Base-by-base conservation (phyloP, 306 rosid genomes). In the Arachis stenosperma region DNA sequence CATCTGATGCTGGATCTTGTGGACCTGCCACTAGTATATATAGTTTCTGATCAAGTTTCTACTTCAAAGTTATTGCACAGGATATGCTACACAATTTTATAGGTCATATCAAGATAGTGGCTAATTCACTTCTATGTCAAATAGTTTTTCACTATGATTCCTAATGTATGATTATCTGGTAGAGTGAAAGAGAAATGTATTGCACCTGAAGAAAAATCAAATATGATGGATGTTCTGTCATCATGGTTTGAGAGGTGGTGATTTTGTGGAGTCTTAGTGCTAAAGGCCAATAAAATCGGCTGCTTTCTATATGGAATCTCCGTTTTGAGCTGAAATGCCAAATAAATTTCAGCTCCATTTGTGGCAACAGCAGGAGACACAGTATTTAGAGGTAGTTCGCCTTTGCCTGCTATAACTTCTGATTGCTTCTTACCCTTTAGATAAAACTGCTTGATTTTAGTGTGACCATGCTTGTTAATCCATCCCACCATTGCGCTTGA, bases 401-500 rank as follows among this genome's bases (percentile, higher is more conserved):
- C 98, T 83, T 91, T 91, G 75, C 81, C 89, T 68, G 83, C 84
- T 54, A 91, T 80, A 7, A 95, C 98, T 81, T 81, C 76, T 75
- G 91, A 83, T 74, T 80, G 60, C 71, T 85, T 87, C 51, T 74
- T 83, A 64, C 97, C 99, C 78, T 86, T 95, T 74, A 95, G 61
- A 75, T 90, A 95, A 75, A 69, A 95, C 57, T 95, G 99, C 75
- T 87, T 87, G n/a, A 88, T 81, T 77, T 85, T 95, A 65, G 96
- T 90, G 77, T 86, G 89, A 15, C 99, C 99, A 76, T 88, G 90
- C 70, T 77, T 95, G 14, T 81, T 90, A 6, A 91, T 61, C 97
- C 98, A 95, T 43, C 97, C 99, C 75, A 83, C 99, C 85, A 95
- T 88, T 39, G 98, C 98, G 88, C 99, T 95, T 4, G 99, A 91